Base-by-base conservation (phyloP, 495 filamentous ascomycete genomes). In the Penicillium ucsense region DNA sequence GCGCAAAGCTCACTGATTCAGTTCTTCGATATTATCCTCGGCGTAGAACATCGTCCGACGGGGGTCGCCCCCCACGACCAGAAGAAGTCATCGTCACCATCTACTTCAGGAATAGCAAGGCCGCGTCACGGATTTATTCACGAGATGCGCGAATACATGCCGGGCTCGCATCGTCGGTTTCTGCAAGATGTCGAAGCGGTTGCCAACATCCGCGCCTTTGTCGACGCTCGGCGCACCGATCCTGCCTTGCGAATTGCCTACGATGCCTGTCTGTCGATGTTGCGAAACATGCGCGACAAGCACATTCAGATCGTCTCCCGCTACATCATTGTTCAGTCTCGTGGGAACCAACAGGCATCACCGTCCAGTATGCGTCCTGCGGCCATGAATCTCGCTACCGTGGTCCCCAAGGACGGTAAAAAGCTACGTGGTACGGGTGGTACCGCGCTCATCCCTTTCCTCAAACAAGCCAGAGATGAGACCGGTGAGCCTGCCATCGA, bases 141-240 rank as follows among this genome's bases (percentile, higher is more conserved):
- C 55, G 92, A 96, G 47, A 98, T 98, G 92, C 86, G 89, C 42
- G 77, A 72, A 3, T 98, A 98, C 70, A 98, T 98, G 92, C 92
- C 92, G 4, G 89, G 89, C 2, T 78, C 86, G 0, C 92, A 98
- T 57, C 84, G 88, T 1, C 83, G 85, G 11, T 98, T 98, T 68
- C 73, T 98, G 1, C 75, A 86, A 45, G 82, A 91, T 43, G 81
- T 95, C 20, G 77, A 79, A 38, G 69, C 68, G 2, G 86, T 95
- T 7, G 83, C 91, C 44, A 97, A 99, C 57, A 87, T 99, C 52
- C 85, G 86, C 5, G 78, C 83, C 1, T 99, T 82, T 60, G 91
- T 95, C 39, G 81, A 88, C 49, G 60, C 65, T 3, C 77, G 82
- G 43, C 66, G 63, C 6, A 66, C 69, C 39, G 75, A 95, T 61